Evolutionary conservation across 1,284 basidiomycete species (phyloP), one percentile per base, ranked within the genome.

Genomic region (Xerocomus amazonicus): DNA sequence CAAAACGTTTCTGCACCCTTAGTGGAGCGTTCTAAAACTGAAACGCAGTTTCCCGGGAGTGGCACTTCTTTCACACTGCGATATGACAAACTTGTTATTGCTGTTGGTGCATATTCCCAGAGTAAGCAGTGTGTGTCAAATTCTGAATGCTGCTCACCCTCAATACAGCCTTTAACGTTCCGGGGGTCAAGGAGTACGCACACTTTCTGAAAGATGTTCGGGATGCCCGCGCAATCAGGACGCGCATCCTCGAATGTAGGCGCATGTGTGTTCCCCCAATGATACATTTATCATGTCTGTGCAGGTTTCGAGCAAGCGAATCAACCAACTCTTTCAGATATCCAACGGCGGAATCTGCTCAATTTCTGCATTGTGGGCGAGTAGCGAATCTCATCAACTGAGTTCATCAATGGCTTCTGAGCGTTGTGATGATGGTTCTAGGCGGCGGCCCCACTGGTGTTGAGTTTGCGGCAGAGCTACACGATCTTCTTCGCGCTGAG

Each of bases 391-490:
- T 39, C 23, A n/a, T 48, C 37, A 23, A 31, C 31, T 29, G 41
- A 19, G 9, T 26, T 34, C 44, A 45, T 28, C 23, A 35, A 43
- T 33, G 16, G 13, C n/a, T 43, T 45, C 35, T 49, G 6, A 54
- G 45, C 43, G 44, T 34, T 34, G 43, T 50, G 42, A 32, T 12
- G 16, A 5, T 12, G 23, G 36, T 46, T 29, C 19, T 51, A 82
- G 81, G 81, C n/a, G 84, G 83, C 34, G 85, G 84, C 12, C 84
- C 84, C 2, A 87, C 84, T 7, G 90, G 90, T 3, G 84, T 92
- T 48, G 91, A 93, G 66, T 92, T 92, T 59, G 80, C 87, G 0
- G 90, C 92, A 8, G 93, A 96, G 67, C 68, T 97, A 50, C 83
- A 90, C 54, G 92, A 97, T 65, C 76, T 96, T 37, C 74, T 94